These are phyloP conservation scores for Cytidiella melzeri DNA, from an alignment of 768 basidiomycete genomes.

Conservation along the genomic window DNA sequence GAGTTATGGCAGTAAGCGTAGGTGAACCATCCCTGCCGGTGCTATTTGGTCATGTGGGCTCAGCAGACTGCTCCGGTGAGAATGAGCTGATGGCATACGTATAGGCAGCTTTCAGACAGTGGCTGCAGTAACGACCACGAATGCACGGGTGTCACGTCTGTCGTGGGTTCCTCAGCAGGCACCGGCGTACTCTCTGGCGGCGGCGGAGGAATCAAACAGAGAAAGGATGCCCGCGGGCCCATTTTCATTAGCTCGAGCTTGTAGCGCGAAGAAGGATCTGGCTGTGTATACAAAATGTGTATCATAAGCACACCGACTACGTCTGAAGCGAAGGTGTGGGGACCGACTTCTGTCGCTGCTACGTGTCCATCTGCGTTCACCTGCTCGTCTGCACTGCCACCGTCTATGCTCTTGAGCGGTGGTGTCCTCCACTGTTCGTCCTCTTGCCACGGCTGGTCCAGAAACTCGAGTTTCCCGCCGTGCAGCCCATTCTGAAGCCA, in stretches of 20 bases:
- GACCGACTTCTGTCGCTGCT: slow-evolving; percentile 14
- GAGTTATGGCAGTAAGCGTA: slow-evolving; percentile 95
- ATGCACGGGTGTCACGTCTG: slow-evolving; percentile 61
- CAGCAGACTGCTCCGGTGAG: slow-evolving; percentile 16
- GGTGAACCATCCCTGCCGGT: slow-evolving; percentile 92
- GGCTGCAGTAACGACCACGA: slow-evolving; percentile 82
- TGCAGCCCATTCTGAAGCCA: slow-evolving; percentile 71
- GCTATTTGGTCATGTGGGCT: slow-evolving; percentile 35
- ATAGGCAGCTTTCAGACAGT: slow-evolving; percentile 75
- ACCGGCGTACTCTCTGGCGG: slow-evolving; percentile 38
- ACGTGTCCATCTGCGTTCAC: slow-evolving; percentile 25
- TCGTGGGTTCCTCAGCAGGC: slow-evolving; percentile 46
- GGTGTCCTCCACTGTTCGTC: slow-evolving; percentile 34
- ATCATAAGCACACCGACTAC: not conserved
- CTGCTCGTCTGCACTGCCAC: slow-evolving; percentile 36
- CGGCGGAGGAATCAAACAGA: slow-evolving; percentile 74
- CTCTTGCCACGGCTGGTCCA: slow-evolving; percentile 55
- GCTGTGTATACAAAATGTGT: slow-evolving; percentile 1
- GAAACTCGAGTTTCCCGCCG: slow-evolving; percentile 74
- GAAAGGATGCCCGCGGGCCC: slow-evolving; percentile 60
- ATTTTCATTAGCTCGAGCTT: slow-evolving; percentile 72
- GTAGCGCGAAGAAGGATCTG: slow-evolving; percentile 28
- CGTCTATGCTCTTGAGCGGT: slow-evolving; percentile 53
- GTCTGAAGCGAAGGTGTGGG: slow-evolving; percentile 1
- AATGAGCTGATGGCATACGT: slow-evolving; percentile 48